Base-by-base conservation (phyloP, 108 stramenopile genomes). In the Discostella pseudostelligera region DNA sequence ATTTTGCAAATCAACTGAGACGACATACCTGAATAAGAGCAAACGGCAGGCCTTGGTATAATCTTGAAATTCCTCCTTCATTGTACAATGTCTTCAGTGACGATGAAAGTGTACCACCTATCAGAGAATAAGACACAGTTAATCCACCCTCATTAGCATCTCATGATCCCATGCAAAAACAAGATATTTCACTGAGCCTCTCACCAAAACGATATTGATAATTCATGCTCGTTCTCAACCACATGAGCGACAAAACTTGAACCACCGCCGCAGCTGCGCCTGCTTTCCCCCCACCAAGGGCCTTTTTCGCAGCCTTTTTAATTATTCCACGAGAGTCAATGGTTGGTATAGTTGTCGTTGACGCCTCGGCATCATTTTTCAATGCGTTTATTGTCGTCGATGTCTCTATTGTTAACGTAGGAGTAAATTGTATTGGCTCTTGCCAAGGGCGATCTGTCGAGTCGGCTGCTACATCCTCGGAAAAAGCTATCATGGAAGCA, bases 141-240 rank as follows among this genome's bases (percentile, higher is more conserved):
- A 17, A 48, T 19, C 19, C 47, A 8, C 17, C 19, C n/a, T 2
- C 4, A 17, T 1, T 2, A 48, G 10, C 21, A 5, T 8, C 24
- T 12, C 0, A 51, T 12, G 24, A 14, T 25, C 9, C 11, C 21
- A 51, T 51, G 21, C n/a, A 22, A 14, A 11, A 51, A 51, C 10
- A 26, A 12, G 12, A n/a, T n/a, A n/a, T n/a, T n/a, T n/a, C n/a
- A n/a, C n/a, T n/a, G n/a, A n/a, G n/a, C n/a, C n/a, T 11, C 50
- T 51, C 50, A 51, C 50, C 91, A 62, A 88, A 88, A 22, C 88
- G 76, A 78, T 92, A 92, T 60, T 92, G 91, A 51, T 86, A 84
- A 64, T 92, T 96, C 83, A 96, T 92, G 40, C 86, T 72, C 0
- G 99, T 99, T 13, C 99, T 81, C 36, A 99, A 61, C 99, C 99